Evolutionary conservation across 2,329 filamentous ascomycete species (phyloP).

Genomic region (Stemphylium vesicarium): DNA sequence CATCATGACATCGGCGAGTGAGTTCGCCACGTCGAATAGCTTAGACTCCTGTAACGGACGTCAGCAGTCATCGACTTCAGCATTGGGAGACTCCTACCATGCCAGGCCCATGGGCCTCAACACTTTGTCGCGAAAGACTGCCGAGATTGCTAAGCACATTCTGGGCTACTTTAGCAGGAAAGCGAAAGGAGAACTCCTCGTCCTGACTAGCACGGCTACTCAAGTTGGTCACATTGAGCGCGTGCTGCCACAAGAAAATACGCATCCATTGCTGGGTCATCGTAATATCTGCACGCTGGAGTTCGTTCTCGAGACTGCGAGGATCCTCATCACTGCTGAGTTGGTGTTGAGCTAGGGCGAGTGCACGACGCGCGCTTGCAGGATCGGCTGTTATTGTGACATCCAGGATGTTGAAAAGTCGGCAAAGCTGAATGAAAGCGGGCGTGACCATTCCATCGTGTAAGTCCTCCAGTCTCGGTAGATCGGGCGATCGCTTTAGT

Average conservation of each 20-base stretch:
- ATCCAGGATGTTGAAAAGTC: slow-evolving; percentile 44
- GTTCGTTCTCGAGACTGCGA: slow-evolving; percentile 41
- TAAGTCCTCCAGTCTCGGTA: slow-evolving; percentile 38
- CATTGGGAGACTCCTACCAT: slow-evolving; percentile 32
- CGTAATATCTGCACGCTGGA: slow-evolving; percentile 46
- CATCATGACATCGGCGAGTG: slow-evolving; percentile 47
- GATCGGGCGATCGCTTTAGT: slow-evolving; percentile 37
- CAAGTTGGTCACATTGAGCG: slow-evolving; percentile 43
- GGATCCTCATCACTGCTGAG: slow-evolving; percentile 38
- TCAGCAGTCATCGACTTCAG: neutral
- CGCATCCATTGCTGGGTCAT: slow-evolving; percentile 50
- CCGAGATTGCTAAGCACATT: slow-evolving; percentile 40
- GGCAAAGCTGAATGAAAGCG: slow-evolving; percentile 44
- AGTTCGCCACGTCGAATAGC: slow-evolving; percentile 45
- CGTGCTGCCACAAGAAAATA: slow-evolving; percentile 47
- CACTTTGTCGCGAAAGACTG: slow-evolving; percentile 38
- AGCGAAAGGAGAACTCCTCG: slow-evolving; percentile 46
- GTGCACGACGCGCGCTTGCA: slow-evolving; percentile 35
- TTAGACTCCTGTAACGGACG: slow-evolving; percentile 38
- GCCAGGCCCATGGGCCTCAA: slow-evolving; percentile 46
- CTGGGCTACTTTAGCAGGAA: slow-evolving; percentile 44
- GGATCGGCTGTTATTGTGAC: slow-evolving; percentile 44
- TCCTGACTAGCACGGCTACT: slow-evolving; percentile 34
- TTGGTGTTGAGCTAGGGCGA: slow-evolving; percentile 42
- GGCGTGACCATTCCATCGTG: slow-evolving; percentile 42